Conservation (phyloP, 305 asterid species). For the Lippia alba region DNA sequence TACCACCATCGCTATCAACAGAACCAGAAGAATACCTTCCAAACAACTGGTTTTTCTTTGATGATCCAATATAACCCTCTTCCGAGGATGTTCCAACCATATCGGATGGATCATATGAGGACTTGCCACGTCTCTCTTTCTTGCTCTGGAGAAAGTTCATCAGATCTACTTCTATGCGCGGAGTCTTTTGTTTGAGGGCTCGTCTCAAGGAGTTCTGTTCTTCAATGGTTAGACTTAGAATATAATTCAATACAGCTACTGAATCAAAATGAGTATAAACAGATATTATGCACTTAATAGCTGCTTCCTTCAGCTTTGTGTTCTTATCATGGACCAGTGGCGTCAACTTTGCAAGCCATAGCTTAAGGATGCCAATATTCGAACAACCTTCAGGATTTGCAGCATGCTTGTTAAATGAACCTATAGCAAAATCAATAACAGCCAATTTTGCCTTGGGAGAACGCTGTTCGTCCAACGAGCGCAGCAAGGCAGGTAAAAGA, state of each 20-base stretch:
- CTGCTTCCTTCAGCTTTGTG: constrained; percentile 92
- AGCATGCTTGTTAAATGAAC: constrained; percentile 87
- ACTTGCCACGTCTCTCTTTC: constrained; percentile 95
- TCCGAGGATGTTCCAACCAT: constrained; percentile 88
- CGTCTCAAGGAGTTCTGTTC: constrained; percentile 95
- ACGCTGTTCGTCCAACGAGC: constrained; percentile 97
- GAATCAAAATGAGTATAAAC: constrained; percentile 90
- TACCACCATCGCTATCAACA: constrained; percentile 85
- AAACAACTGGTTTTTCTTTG: constrained; percentile 70
- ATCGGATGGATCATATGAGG: constrained; percentile 86
- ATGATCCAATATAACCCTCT: constrained; percentile 75
- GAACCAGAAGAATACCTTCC: constrained; percentile 96
- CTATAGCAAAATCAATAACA: constrained; percentile 91
- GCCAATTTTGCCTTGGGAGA: constrained; percentile 99
- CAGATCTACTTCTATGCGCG: constrained; percentile 97
- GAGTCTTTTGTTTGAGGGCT: constrained; percentile 95
- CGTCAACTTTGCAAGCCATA: constrained; percentile 91
- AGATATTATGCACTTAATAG: constrained; percentile 87
- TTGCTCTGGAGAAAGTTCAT: constrained; percentile 93
- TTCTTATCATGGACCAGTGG: constrained; percentile 93
- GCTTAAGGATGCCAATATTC: constrained; percentile 88
- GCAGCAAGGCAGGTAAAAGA: constrained; percentile 93
- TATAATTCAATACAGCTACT: constrained; percentile 75
- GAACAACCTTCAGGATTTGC: constrained; percentile 85
- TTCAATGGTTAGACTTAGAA: constrained; percentile 93